These are phyloP conservation scores for Rhodotorula sp. DNA, from an alignment of 1,284 basidiomycete species.

Conservation along the genomic window DNA sequence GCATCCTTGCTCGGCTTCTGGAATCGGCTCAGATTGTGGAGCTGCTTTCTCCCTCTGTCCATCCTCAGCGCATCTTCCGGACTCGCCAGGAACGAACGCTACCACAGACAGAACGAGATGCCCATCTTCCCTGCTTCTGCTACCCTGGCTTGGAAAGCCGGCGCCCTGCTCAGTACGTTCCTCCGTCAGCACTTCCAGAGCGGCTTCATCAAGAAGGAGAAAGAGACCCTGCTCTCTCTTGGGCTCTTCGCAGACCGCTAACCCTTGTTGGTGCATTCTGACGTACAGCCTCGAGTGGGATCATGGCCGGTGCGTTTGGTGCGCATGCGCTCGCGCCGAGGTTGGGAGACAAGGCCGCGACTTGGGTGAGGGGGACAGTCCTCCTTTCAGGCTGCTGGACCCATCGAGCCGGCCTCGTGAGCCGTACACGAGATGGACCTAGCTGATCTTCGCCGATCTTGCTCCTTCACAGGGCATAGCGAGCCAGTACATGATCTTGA, in stretches of 20 bases:
- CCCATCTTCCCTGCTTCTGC: constrained; percentile 29
- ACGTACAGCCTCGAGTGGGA: constrained; percentile 7
- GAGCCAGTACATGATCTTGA: constrained; percentile 31
- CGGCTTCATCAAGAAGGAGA: background rate
- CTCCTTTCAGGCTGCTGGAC: background rate
- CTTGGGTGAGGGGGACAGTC: constrained; percentile 23
- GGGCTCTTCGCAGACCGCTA: too few relatives aligned
- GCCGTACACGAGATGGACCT: background rate
- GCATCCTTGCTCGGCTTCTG: too few relatives aligned
- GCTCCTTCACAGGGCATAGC: constrained; percentile 17
- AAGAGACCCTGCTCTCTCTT: background rate
- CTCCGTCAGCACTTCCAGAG: too few relatives aligned
- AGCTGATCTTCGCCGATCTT: background rate
- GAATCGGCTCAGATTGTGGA: too few relatives aligned
- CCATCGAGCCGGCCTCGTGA: background rate
- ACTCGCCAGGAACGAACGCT: too few relatives aligned
- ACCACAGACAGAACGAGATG: background rate
- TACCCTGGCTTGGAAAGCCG: constrained; percentile 31
- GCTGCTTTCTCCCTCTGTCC: background rate
- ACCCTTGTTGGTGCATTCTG: too few relatives aligned
- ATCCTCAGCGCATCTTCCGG: background rate
- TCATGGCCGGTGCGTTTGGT: constrained; percentile 29
- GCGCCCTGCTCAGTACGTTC: constrained; percentile 24
- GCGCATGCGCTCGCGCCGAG: constrained; percentile 34
- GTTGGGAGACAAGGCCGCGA: constrained; percentile 36